These are phyloP conservation scores for Capronia americana DNA, from an alignment of 2,329 filamentous ascomycete species.

Conservation along the genomic window DNA sequence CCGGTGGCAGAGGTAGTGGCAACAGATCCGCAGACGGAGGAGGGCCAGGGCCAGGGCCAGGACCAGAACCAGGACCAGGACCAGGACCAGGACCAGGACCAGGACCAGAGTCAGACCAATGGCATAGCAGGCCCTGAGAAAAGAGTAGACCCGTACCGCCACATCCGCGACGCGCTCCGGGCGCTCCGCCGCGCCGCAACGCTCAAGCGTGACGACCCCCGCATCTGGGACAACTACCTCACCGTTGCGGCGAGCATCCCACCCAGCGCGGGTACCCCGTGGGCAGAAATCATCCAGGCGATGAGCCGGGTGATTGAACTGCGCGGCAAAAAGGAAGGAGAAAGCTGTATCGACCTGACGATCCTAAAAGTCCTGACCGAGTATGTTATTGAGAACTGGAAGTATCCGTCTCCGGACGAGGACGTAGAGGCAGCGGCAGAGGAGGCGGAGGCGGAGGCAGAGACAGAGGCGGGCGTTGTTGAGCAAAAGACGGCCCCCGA, in stretches of 20 bases:
- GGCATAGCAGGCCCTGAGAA: background rate
- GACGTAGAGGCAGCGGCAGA: slow-evolving; percentile 6
- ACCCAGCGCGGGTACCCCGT: slow-evolving; percentile 62
- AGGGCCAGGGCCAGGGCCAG: too few species aligned
- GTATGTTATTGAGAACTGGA: slow-evolving; percentile 65
- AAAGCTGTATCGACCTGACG: slow-evolving; percentile 77
- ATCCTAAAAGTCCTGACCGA: slow-evolving; percentile 75
- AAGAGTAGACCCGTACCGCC: slow-evolving; percentile 60
- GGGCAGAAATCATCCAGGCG: slow-evolving; percentile 76
- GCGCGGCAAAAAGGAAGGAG: slow-evolving; percentile 68
- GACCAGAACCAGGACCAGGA: slow-evolving; percentile 35
- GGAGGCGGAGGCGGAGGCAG: background rate
- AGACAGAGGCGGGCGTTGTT: background rate
- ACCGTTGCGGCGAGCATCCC: slow-evolving; percentile 79
- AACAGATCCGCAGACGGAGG: background rate
- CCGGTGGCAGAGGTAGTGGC: slow-evolving; percentile 44
- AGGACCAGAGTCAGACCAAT: slow-evolving; percentile 35
- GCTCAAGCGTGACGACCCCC: slow-evolving; percentile 83
- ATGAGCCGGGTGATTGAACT: slow-evolving; percentile 78
- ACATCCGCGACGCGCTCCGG: slow-evolving; percentile 75
- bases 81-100: slow-evolving; percentile 25
- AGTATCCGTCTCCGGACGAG: slow-evolving; percentile 41
- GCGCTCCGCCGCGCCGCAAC: slow-evolving; percentile 87
- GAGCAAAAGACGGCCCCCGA: background rate
- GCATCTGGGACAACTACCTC: slow-evolving; percentile 96